Base-by-base conservation (phyloP, 345 rosid species). In the Sisymbrium altissimum region DNA sequence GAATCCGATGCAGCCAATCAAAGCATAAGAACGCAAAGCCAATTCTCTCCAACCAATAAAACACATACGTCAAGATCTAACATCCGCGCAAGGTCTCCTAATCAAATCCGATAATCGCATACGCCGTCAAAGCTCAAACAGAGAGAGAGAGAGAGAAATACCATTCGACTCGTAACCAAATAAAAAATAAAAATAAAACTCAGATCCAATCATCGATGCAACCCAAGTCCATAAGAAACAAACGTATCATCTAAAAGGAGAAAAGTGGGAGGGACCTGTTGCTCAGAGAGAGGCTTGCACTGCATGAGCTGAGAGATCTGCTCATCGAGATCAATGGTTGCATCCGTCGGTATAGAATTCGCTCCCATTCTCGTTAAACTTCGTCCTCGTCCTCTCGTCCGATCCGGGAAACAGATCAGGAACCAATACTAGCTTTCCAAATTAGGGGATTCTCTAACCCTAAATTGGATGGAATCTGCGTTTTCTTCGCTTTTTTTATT, bases 291-390 rank as follows among this genome's bases (percentile, higher is more conserved):
- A 12, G 96, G 96, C 81, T 87, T 89, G 87, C 96, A 89, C 86
- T 89, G 96, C 88, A 84, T 89, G 65, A 89, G 92, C 88, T 86
- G 92, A 67, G 86, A 81, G 87, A 89, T 87, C 89, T 89, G 92
- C 73, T 87, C 92, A 72, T 90, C 89, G 17, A 90, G 89, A 78
- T 88, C 93, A 80, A 74, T 55, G 56, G 80, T 81, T 52, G 93
- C 72, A 29, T 89, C 92, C 13, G 84, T 66, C 63, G 96, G 78
- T 57, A 79, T 64, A 44, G 90, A 81, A 79, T 84, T 83, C 27
- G 88, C 87, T 62, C 96, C 93, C 96, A 92, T 89, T 70, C 73
- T 71, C 75, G 76, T 61, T 68, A n/a, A 23, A 33, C 9, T 14
- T 59, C 30, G 5, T 29, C 19, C 27, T 44, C 57, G 21, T 45